Percentiles rank a stretch among this genome's conserved stretches.
Conservation (phyloP, 2,329 filamentous ascomycete species). For the Aspergillus pseudoviridinutans region DNA sequence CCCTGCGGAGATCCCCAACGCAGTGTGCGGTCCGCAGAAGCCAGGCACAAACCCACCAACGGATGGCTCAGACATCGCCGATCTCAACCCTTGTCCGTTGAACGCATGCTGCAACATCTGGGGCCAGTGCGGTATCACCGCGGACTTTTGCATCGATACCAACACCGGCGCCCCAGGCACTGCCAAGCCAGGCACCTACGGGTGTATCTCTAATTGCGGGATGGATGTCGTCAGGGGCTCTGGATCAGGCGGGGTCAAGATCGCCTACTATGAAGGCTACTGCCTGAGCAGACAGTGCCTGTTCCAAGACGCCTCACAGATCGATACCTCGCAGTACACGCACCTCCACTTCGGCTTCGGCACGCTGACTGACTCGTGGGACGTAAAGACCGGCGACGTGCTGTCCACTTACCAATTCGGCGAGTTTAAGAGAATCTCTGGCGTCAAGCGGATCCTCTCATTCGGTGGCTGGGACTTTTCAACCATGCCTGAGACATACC, state of each 20-base stretch:
- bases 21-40: conserved; percentile 45
- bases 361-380: conserved; percentile 28
- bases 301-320: conserved; percentile 21
- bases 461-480: conserved; percentile 46
- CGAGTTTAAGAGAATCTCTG: conserved; percentile 25
- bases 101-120: conserved; percentile 44
- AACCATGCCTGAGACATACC: conserved; percentile 33
- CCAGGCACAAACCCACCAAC: conserved; percentile 35
- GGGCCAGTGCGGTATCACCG: conserved; percentile 44
- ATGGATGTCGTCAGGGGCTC: conserved; percentile 28
- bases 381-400: conserved; percentile 19
- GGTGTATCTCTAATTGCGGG: conserved; percentile 44
- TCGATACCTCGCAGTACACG: conserved; percentile 20
- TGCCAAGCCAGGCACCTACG: conserved; percentile 28
- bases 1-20: conserved; percentile 35
- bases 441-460: conserved; percentile 37
- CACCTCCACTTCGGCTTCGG: conserved; percentile 40
- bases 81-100: conserved; percentile 46
- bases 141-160: conserved; percentile 41
- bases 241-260: conserved; percentile 13
- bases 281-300: conserved; percentile 27
- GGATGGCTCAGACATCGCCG: conserved; percentile 25
- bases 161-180: conserved; percentile 38
- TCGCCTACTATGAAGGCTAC: conserved; percentile 35
- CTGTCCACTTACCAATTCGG: conserved; percentile 16